Percentiles rank a stretch among this genome's conserved stretches.
These are phyloP conservation scores for Bruguiera parviflora DNA, from an alignment of 345 rosid genomes.

Conservation along the genomic window DNA sequence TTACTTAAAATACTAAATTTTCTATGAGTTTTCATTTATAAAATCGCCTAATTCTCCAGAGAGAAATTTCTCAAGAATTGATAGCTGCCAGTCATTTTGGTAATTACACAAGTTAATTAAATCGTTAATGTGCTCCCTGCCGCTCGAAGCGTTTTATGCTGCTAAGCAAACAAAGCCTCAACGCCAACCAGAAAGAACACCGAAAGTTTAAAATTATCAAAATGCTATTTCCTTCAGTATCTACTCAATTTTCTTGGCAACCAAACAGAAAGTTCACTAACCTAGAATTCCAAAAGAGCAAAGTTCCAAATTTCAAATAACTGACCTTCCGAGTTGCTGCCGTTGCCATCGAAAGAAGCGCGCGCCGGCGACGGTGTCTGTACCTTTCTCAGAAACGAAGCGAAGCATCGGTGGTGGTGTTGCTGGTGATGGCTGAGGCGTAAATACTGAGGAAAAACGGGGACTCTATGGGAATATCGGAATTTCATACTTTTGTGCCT, in stretches of 20 bases:
- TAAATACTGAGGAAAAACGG: slow-evolving; percentile 27
- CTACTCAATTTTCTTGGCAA: slow-evolving; percentile 5
- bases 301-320: background rate
- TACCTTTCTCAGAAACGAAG: slow-evolving; percentile 45
- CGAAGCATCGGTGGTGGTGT: slow-evolving; percentile 32
- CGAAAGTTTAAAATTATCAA: background rate
- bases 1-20: background rate
- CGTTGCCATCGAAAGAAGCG: slow-evolving; percentile 41
- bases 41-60: too few species aligned
- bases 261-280: background rate
- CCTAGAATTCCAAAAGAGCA: too few species aligned
- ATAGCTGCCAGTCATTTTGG: too few species aligned
- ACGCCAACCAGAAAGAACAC: background rate
- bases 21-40: too few species aligned
- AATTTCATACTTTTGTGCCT: slow-evolving; percentile 8
- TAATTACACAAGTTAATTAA: too few species aligned
- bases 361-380: slow-evolving; percentile 39
- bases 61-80: too few species aligned
- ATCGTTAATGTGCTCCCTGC: too few species aligned
- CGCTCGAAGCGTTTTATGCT: too few species aligned
- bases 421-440: slow-evolving; percentile 25
- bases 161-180: background rate
- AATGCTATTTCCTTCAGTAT: background rate
- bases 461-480: slow-evolving; percentile 25
- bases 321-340: slow-evolving; percentile 54